phyloP scores from a whole-genome alignment of 768 basidiomycete species.

The Vishniacozyma victoriae region DNA sequence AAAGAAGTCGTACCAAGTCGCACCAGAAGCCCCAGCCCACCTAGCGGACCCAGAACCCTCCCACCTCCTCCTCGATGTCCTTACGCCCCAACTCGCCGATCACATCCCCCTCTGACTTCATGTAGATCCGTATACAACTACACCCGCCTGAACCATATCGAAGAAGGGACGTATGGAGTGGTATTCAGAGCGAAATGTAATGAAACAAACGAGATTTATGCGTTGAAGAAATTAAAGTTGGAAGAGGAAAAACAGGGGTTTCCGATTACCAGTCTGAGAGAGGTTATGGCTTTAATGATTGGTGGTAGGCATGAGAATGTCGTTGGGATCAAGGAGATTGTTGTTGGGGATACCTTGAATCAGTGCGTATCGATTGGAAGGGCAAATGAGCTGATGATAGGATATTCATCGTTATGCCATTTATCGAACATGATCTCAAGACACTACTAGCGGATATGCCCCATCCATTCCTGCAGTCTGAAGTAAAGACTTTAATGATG shows the following conservation, averaged over 20 bases:
- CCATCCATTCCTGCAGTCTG: slow-evolving; percentile 89
- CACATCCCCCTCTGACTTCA: slow-evolving; percentile 71
- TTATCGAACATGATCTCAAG: slow-evolving; percentile 99
- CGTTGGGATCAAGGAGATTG: slow-evolving; percentile 92
- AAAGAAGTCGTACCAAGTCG: no score
- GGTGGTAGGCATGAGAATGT: slow-evolving; percentile 89
- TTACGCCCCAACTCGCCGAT: slow-evolving; percentile 58
- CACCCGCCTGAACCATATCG: slow-evolving; percentile 92
- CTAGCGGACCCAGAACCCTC: not conserved
- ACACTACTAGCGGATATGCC: slow-evolving; percentile 92
- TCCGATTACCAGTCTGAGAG: slow-evolving; percentile 91
- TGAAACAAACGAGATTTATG: slow-evolving; percentile 89
- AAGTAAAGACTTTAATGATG: slow-evolving; percentile 93
- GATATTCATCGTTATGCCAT: slow-evolving; percentile 99
- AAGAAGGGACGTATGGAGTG: slow-evolving; percentile 96
- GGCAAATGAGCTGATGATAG: slow-evolving; percentile 50
- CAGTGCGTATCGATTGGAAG: slow-evolving; percentile 64
- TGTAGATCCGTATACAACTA: slow-evolving; percentile 93
- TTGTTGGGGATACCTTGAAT: slow-evolving; percentile 95
- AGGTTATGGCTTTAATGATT: slow-evolving; percentile 90
- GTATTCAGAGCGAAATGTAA: slow-evolving; percentile 96
- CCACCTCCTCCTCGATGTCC: slow-evolving; percentile 16
- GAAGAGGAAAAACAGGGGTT: slow-evolving; percentile 99
- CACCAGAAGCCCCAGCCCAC: not conserved
- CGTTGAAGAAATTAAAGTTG: slow-evolving; percentile 93